phyloP scores from a whole-genome alignment of 345 rosid genomes.

The Bruguiera parviflora region DNA sequence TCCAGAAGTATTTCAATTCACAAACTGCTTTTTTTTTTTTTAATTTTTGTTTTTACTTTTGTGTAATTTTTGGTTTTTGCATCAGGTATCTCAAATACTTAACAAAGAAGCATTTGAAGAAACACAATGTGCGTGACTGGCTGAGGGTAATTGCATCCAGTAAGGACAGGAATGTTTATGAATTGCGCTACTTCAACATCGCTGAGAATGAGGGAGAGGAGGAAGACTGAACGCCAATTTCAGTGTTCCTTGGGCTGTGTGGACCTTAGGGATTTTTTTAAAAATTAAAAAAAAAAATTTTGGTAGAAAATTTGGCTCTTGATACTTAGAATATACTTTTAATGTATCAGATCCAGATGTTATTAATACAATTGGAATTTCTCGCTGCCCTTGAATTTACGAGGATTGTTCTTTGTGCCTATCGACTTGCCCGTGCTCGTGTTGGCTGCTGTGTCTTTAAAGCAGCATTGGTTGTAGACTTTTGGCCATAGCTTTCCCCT shows the following conservation, averaged over 20 bases:
- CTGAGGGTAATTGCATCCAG: slow-evolving; percentile 32
- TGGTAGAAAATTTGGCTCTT: slow-evolving; percentile 18
- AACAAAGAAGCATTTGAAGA: slow-evolving; percentile 34
- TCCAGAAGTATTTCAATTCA: no score
- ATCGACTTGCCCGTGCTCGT: not conserved
- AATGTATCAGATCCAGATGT: not conserved
- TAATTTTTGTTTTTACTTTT: no score
- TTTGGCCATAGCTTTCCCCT: no score
- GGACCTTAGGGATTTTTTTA: not conserved
- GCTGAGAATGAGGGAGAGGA: slow-evolving; percentile 31
- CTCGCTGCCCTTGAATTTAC: not conserved
- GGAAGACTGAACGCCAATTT: slow-evolving; percentile 17
- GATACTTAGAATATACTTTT: not conserved
- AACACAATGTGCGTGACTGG: slow-evolving; percentile 34
- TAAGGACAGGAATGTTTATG: slow-evolving; percentile 30
- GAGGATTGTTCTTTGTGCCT: not conserved
- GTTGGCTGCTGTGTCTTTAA: no score
- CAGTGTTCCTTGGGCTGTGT: slow-evolving; percentile 1
- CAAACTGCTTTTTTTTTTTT: no score
- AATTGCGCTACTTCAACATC: slow-evolving; percentile 30
- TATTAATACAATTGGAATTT: slow-evolving; percentile 11
- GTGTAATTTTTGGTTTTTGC: no score
- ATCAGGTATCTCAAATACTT: slow-evolving; percentile 28
- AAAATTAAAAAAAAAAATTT: no score
- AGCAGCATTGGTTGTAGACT: no score